Base-by-base conservation (phyloP, 176 grass and related monocot species). In the Zea mays region DNA sequence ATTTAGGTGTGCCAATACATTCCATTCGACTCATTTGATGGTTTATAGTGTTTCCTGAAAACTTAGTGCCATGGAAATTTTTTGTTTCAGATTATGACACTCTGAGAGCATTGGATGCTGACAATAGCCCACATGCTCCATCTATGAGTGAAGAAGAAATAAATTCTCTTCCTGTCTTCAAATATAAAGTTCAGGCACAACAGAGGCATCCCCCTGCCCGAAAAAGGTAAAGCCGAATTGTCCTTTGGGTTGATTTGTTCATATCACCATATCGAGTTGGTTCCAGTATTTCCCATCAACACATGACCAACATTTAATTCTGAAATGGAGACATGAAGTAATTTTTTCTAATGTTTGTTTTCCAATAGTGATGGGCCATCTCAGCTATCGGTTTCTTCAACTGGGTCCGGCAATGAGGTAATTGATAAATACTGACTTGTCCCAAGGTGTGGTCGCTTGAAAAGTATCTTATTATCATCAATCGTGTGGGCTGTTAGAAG, bases 71-170 rank as follows among this genome's bases (percentile, higher is more conserved):
- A 27, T 69, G 34, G 33, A 67, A 47, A 59, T 63, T 3, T 78
- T 72, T 87, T 52, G 48, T 85, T 81, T 65, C 86, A 98, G 96
- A 98, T 85, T 95, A 95, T 85, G 96, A 98, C 79, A 81, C 87
- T 52, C 84, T 98, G 72, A 94, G 96, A 83, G 92, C 92, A 0
- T 82, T 98, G 39, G 96, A 98, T 72, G 81, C 85, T 13, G 96
- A 92, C 64, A 92, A 89, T 78, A 79, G 82, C 21, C 92, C 96
- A 9, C 84, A 90, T 76, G 64, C 78, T 85, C 74, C 70, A 83
- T 98, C 96, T 21, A 98, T 98, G 96, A 95, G 83, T 44, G 96
- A 98, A 85, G 96, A 95, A 82, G 96, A 98, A 84, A 98, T 98
- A 86, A 95, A 98, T 90, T 76, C 83, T 73, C 81, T 98, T 67